phyloP scores from a whole-genome alignment of 345 rosid species.

The Moringa oleifera region DNA sequence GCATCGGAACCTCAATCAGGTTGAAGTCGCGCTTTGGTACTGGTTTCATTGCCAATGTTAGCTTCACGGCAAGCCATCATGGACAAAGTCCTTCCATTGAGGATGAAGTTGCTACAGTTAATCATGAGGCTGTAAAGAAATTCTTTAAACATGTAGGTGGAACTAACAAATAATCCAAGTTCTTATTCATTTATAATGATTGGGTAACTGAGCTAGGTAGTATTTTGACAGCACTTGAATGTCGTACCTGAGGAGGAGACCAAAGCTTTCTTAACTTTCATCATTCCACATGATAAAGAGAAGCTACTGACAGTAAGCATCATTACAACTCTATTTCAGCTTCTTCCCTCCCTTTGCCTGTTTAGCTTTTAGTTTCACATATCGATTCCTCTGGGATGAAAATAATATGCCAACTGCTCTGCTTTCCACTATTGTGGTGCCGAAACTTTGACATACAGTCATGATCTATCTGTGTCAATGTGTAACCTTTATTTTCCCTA shows the following conservation, averaged over 20 bases:
- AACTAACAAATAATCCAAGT: not conserved
- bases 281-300: slow-evolving; percentile 82
- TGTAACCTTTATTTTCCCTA: not conserved
- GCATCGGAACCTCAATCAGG: slow-evolving; percentile 85
- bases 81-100: slow-evolving; percentile 34
- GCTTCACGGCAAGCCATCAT: slow-evolving; percentile 47
- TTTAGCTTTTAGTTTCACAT: not conserved
- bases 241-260: slow-evolving; percentile 66
- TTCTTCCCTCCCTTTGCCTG: not conserved
- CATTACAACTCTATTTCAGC: not conserved
- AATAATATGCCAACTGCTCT: not conserved
- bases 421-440: not conserved
- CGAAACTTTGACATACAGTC: not conserved
- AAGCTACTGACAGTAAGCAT: slow-evolving; percentile 50
- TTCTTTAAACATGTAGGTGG: slow-evolving; percentile 67
- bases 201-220: slow-evolving; percentile 12
- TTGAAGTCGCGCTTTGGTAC: slow-evolving; percentile 86
- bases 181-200: not conserved
- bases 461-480: too few relatives aligned
- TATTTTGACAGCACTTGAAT: slow-evolving; percentile 51
- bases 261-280: slow-evolving; percentile 64
- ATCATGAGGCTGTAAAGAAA: slow-evolving; percentile 51
- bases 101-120: slow-evolving; percentile 23
- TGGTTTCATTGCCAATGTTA: slow-evolving; percentile 74
- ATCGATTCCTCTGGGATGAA: not conserved